Base-by-base conservation (phyloP, 345 rosid genomes). In the Euphorbia peplus region DNA sequence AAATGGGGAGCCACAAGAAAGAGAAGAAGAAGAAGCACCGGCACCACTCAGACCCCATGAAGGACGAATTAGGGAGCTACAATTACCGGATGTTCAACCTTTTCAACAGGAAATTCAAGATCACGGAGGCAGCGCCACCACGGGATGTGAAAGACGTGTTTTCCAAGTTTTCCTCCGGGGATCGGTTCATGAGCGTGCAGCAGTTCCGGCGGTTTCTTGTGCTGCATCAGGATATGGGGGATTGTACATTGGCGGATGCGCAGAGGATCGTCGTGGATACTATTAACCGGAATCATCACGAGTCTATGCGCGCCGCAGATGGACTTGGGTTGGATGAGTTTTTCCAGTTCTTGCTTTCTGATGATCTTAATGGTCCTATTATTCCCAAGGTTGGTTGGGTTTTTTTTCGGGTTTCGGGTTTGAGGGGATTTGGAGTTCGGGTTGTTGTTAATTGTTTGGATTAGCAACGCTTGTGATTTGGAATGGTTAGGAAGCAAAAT, bases 81-180 rank as follows among this genome's bases (percentile, higher is more conserved):
- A 71, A 71, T 57, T 76, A 76, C 76, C 62, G 48, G 13, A 76
- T 71, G 80, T 76, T 76, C 60, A 71, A 63, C 26, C 42, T 76
- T 42, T 76, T 76, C 68, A 76, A 76, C 68, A 16, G 80, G 6
- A 76, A 76, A 32, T 76, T 71, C 72, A 76, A 71, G 72, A 76
- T 76, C 60, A 76, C 80, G 41, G 80, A 76, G 59, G 66, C 69
- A 0, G 65, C 67, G 72, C 75, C 79, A 14, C 75, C 79, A 5
- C 8, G 25, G 12, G 75, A 76, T 64, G 75, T 71, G 14, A 61
- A 66, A 24, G 46, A 62, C 11, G 46, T 53, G 21, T 71, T 71
- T 26, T 1, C 44, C 32, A 67, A 70, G 65, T 71, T 59, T 58
- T 55, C 75, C 4, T 46, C 37, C 5, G 76, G 79, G 15, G 59